Percentiles rank a stretch among this genome's conserved stretches.
Conservation (phyloP, 2,329 filamentous ascomycete genomes). For the Aspergillus sergii region DNA sequence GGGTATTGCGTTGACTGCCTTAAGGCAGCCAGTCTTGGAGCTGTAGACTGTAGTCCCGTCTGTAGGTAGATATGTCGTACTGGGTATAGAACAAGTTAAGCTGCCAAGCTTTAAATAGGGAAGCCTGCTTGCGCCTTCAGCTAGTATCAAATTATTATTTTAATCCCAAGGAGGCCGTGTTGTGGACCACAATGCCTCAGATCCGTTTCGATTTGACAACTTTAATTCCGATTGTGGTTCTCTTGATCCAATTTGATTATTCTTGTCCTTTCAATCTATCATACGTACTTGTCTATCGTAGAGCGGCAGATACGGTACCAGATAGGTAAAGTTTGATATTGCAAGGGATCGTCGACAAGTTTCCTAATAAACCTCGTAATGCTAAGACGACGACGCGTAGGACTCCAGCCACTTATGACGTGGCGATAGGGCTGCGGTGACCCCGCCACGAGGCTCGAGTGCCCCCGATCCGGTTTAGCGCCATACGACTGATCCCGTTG, state of each 20-base stretch:
- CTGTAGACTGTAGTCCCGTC: too few species aligned
- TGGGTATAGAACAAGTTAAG: not conserved
- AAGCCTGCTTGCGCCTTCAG: slow-evolving; percentile 2
- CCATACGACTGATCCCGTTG: not conserved
- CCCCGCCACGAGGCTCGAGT: slow-evolving; percentile 16
- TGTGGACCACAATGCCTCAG: not conserved
- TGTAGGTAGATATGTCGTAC: too few species aligned
- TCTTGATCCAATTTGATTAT: too few species aligned
- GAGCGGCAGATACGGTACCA: not conserved
- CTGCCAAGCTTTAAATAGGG: slow-evolving; percentile 1
- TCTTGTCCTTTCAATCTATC: too few species aligned
- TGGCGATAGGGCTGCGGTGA: slow-evolving; percentile 20
- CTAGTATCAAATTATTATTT: too few species aligned
- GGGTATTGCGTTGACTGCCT: not conserved
- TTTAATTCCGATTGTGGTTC: not conserved
- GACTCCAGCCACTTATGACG: slow-evolving; percentile 22
- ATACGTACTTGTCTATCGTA: too few species aligned
- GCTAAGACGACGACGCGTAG: slow-evolving; percentile 12
- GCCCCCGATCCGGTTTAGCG: slow-evolving; percentile 10
- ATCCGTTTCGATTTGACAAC: not conserved
- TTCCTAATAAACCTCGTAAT: not conserved
- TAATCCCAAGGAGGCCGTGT: not conserved
- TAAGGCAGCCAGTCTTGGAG: not conserved
- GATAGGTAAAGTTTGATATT: not conserved
- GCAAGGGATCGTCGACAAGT: not conserved